Conservation (phyloP, 2,329 filamentous ascomycete genomes). For the Ophiostoma piceae region DNA sequence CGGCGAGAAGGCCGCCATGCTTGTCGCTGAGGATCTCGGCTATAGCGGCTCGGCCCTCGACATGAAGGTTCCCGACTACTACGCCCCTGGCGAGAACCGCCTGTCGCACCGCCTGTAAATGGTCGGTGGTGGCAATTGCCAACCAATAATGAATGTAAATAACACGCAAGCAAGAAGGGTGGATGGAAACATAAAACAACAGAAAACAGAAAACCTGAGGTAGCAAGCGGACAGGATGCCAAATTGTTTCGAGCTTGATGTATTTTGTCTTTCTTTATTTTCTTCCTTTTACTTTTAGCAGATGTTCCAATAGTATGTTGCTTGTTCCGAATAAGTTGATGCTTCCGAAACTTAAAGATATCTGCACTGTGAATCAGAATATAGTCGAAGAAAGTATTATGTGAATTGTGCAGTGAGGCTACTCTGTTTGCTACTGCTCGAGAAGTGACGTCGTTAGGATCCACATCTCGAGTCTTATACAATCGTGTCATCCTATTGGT, state of each 20-base stretch:
- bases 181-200: not conserved
- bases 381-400: not conserved
- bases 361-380: not conserved
- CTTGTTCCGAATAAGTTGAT: not conserved
- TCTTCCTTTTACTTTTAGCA: not conserved
- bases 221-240: not conserved
- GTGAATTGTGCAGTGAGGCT: not conserved
- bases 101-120: conserved; percentile 39
- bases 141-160: not conserved
- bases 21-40: conserved; percentile 67
- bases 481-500: not conserved
- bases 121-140: not conserved
- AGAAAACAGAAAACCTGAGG: not conserved
- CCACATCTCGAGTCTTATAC: not conserved
- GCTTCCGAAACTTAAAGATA: not conserved
- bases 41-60: conserved; percentile 68
- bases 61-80: conserved; percentile 67
- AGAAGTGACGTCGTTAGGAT: not conserved
- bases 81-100: conserved; percentile 48
- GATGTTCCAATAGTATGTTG: conserved; percentile 5
- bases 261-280: not conserved
- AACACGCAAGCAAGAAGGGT: not conserved
- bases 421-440: not conserved
- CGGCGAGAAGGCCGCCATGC: conserved; percentile 66
- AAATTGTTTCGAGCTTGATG: conserved; percentile 1